Evolutionary conservation across 495 filamentous ascomycete genomes (phyloP), one percentile per base, ranked within the genome.

Genomic region (Penicillium odoratum): DNA sequence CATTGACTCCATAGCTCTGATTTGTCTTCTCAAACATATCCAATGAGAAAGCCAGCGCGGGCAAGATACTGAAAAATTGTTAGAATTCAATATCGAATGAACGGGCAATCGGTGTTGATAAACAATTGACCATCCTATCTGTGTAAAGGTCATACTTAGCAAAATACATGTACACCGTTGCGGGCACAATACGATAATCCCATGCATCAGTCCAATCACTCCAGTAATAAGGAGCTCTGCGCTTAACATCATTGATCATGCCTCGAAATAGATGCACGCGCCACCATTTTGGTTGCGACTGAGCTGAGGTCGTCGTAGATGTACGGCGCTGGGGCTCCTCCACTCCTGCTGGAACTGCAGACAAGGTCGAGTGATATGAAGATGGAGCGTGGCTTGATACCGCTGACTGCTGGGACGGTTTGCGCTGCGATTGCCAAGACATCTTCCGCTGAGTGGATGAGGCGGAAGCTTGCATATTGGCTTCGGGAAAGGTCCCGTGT

Each of bases 121-220:
- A 29, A 16, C 15, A 28, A 16, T 3, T 16, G 10, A 40, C 13
- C n/a, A 51, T 26, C 15, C 33, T 7, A 3, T 8, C 40, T 11
- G 18, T 15, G 38, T 25, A 54, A 31, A 58, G 13, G 47, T 57
- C 84, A 65, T 77, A 92, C 89, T 93, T 93, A 28, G 89, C 90
- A 78, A 93, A 93, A 73, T 91, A 93, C 89, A 92, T 94, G 71
- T 92, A 92, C 47, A 94, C 78, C 34, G 90, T 92, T 28, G 87
- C 88, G 34, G 90, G 88, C 29, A 94, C 78, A 38, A 92, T 86
- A 34, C 90, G 82, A 74, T 94, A 94, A 69, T 92, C 85, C 89
- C 88, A 92, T 3, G 90, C 90, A 74, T 93, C 90, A 30, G 73
- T 78, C 88, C 87, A 92, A 72, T 94, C 90, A 68, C 84, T 89